These are phyloP conservation scores for Myxozyma sirexii DNA, from an alignment of 805 yeast species.

Conservation along the genomic window DNA sequence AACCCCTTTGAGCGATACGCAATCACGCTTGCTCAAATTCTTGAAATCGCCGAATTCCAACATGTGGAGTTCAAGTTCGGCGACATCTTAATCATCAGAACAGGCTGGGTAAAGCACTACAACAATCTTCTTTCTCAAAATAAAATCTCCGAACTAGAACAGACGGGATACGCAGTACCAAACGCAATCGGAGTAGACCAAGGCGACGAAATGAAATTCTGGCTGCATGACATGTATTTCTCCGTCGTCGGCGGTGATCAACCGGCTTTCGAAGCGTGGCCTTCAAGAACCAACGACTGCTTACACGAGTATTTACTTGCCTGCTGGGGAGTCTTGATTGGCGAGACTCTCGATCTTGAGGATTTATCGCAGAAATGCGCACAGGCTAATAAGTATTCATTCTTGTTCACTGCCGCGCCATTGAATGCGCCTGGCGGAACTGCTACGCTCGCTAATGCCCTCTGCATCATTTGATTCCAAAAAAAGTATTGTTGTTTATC, in stretches of 20 bases:
- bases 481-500: neutral
- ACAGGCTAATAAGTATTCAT: constrained; percentile 38
- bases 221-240: constrained; percentile 41
- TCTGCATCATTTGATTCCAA: constrained; percentile 43
- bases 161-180: constrained; percentile 24
- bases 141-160: constrained; percentile 15
- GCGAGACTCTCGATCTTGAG: constrained; percentile 44
- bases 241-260: constrained; percentile 42
- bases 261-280: constrained; percentile 39
- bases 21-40: constrained; percentile 37
- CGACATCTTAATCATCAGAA: constrained; percentile 42
- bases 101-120: constrained; percentile 42
- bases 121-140: constrained; percentile 22
- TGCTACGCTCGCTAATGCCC: constrained; percentile 50
- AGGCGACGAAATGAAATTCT: constrained; percentile 37
- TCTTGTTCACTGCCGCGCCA: constrained; percentile 43
- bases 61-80: constrained; percentile 39
- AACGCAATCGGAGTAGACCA: constrained; percentile 38
- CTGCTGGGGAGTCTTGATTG: constrained; percentile 45
- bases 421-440: constrained; percentile 45
- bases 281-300: constrained; percentile 21
- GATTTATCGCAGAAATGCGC: constrained; percentile 39
- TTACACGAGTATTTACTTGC: constrained; percentile 37
- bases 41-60: constrained; percentile 35
- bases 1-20: constrained; percentile 38